Base-by-base conservation (phyloP, 345 rosid species). In the Eucalyptus lansdowneana region DNA sequence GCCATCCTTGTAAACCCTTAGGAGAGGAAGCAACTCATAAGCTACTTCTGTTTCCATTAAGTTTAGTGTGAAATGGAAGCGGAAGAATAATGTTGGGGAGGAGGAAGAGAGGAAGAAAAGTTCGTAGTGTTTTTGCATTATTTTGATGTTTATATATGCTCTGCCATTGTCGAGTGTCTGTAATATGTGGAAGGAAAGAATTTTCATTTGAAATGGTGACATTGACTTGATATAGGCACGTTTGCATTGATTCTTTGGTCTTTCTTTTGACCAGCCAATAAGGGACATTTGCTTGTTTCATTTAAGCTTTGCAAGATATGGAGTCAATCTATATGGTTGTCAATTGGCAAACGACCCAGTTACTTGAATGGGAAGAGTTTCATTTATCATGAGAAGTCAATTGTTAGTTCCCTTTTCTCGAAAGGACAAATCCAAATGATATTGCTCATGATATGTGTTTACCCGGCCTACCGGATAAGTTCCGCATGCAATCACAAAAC, bases 1-100 rank as follows among this genome's bases (percentile, higher is more conserved):
- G 4, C 95, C 96, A 47, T 92, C 91, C 80, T 90, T 88, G 90
- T 90, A 92, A 7, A 91, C 87, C 15, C 91, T 89, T 60, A 92
- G 44, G 76, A 49, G 7, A 1, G 94, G 90, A 47, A 87, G 69
- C 34, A 37, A 86, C 67, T 91, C 93, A 27, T 86, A 92, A 86
- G 81, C 54, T n/a, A 89, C 89, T 34, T 86, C 93, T 16, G 86
- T 31, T 49, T 53, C 89, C 89, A 88, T 72, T 6, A 5, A 5
- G 45, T 72, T 37, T 72, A 9, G 27, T 19, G 81, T 5, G 81
- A 72, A 72, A 34, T 37, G 21, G 81, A 72, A 72, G 25, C 45
- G 24, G 80, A 9, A 72, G 6, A 72, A 11, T 72, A 3, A 9
- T 37, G 45, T 10, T 37, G 45, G 14, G 44, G 45, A 72, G 81